Conservation (phyloP, 345 rosid species). For the Boechera retrofracta region DNA sequence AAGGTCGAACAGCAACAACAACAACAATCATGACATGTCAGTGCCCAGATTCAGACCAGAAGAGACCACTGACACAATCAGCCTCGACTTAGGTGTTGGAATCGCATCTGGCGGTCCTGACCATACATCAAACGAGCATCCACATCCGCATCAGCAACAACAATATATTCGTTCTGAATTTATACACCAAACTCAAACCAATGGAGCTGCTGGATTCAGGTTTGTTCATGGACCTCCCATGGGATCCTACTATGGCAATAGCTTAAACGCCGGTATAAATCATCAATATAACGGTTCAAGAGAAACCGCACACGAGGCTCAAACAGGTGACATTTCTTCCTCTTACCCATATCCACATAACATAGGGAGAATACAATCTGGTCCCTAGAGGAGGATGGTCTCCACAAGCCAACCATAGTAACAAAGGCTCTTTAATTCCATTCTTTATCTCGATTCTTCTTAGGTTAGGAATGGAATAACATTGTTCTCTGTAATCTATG, state of each 20-base stretch:
- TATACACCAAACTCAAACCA: conserved; percentile 45
- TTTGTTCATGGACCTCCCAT: conserved; percentile 56
- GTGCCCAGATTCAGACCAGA: conserved; percentile 53
- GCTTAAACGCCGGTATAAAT: conserved; percentile 55
- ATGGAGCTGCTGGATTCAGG: conserved; percentile 57
- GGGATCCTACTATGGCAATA: conserved; percentile 55
- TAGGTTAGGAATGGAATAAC: conserved; percentile 39
- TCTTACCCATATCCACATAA: conserved; percentile 68
- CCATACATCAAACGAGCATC: conserved; percentile 54
- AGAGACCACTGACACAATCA: conserved; percentile 61
- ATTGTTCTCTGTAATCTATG: conserved; percentile 31
- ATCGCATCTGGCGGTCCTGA: conserved; percentile 58
- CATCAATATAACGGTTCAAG: conserved; percentile 54
- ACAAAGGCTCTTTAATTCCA: conserved; percentile 27
- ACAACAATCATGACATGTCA: conserved; percentile 58
- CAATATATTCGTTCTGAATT: conserved; percentile 50
- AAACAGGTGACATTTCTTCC: conserved; percentile 54
- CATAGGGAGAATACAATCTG: conserved; percentile 71
- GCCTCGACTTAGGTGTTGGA: conserved; percentile 96
- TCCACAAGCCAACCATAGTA: conserved; percentile 20
- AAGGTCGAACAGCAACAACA: conserved; percentile 64
- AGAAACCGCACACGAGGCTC: conserved; percentile 56
- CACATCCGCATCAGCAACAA: conserved; percentile 45
- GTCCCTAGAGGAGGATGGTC: conserved; percentile 55
- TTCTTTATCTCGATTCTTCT: conserved; percentile 39